Evolutionary conservation across 768 basidiomycete genomes (phyloP), one percentile per base, ranked within the genome.

Genomic region (Pleurotus ostreatus): DNA sequence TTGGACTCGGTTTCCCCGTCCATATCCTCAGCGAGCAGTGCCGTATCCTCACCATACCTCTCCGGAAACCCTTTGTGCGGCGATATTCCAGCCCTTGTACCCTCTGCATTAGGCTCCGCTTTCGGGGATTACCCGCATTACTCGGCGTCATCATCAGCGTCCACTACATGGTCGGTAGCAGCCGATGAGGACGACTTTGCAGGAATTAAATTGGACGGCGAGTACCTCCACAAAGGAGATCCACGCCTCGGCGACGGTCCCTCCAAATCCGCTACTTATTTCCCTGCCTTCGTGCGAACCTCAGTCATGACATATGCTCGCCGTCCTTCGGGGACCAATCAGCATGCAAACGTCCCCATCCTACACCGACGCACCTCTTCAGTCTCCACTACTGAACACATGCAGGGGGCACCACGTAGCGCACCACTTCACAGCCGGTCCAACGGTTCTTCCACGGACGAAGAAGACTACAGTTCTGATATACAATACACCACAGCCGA

Each of bases 321-420:
- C 55, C 78, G 83, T 12, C 86, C 88, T 0, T 88, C 88, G 34
- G 76, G 83, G 7, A 89, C 84, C 47, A 89, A 90, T 72, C 82
- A 83, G 62, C 79, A 75, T 39, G 83, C 84, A 4, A 82, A 78
- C 46, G 78, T 85, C 20, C 81, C 85, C 55, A 73, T 76, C 55
- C 72, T 82, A 46, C 81, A 84, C 63, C 71, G 75, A 56, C 82
- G 80, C 65, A 74, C 75, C 37, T 78, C 77, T n/a, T 83, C 81
- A 23, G 61, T 62, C 18, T 77, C 80, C 6, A 66, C 69, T 13
- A 60, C 71, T 20, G 61, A 63, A 41, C 70, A 73, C 65, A 68
- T 72, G 64, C 73, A 67, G 52, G 72, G 71, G 49, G 63, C 69
- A 44, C 77, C 78, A 34, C 70, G 70, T 56, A 80, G 76, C 60